Percentiles rank a stretch among this genome's conserved stretches.
Evolutionary conservation across 345 rosid species (phyloP).

Genomic region (Gynandropsis gynandra): DNA sequence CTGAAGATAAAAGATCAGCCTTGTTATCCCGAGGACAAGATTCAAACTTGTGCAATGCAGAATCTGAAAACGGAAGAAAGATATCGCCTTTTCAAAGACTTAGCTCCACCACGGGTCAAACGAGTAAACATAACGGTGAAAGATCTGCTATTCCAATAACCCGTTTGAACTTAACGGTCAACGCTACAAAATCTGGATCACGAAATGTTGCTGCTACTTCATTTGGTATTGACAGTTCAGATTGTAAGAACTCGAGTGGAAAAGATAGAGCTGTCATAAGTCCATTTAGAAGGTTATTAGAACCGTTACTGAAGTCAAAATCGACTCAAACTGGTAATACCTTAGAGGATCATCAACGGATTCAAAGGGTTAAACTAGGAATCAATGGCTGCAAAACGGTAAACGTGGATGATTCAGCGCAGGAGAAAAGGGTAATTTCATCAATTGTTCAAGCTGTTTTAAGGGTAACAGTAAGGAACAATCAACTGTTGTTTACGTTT

Average conservation of each 20-base stretch:
- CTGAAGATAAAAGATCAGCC: constrained; percentile 30
- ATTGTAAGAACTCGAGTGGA: constrained; percentile 28
- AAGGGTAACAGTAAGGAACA: constrained; percentile 60
- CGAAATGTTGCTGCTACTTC: constrained; percentile 36
- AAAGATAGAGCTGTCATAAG: constrained; percentile 55
- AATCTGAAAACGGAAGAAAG: constrained; percentile 55
- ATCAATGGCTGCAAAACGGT: constrained; percentile 27
- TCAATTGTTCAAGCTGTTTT: constrained; percentile 63
- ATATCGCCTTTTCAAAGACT: constrained; percentile 68
- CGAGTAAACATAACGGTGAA: constrained; percentile 42
- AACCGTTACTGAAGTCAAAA: constrained; percentile 64
- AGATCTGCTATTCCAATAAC: constrained; percentile 32
- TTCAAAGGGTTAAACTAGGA: constrained; percentile 37
- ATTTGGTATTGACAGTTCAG: constrained; percentile 27
- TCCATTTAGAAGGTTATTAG: constrained; percentile 80
- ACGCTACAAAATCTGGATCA: constrained; percentile 34
- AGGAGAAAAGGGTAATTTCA: constrained; percentile 38
- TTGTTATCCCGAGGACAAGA: constrained; percentile 26
- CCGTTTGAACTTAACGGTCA: constrained; percentile 26
- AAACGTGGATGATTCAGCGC: constrained; percentile 34
- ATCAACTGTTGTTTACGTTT: constrained; percentile 70
- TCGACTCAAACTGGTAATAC: constrained; percentile 28
- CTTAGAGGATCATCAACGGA: constrained; percentile 35
- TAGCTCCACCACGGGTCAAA: constrained; percentile 48
- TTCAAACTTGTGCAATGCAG: constrained; percentile 27